phyloP scores from a whole-genome alignment of 352 stramenopile genomes.

The Globisporangium nodosum region DNA sequence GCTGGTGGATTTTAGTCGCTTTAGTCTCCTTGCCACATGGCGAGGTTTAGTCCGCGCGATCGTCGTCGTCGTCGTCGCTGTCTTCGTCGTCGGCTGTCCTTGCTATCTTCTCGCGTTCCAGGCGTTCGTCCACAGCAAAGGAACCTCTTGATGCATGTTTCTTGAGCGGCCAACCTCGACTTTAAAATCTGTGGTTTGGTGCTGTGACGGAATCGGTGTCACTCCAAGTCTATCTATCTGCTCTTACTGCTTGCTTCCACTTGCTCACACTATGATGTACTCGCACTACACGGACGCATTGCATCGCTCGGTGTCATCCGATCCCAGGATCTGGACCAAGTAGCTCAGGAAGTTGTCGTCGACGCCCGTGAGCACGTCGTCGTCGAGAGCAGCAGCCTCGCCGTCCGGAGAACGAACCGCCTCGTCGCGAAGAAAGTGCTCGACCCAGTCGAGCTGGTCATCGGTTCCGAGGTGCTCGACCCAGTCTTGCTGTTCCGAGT shows the following conservation, averaged over 20 bases:
- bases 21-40: too few species aligned
- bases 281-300: not conserved
- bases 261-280: not conserved
- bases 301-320: not conserved
- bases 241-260: not conserved
- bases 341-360: constrained; percentile 9
- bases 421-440: not conserved
- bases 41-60: too few species aligned
- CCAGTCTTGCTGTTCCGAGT: not conserved
- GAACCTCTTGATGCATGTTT: too few species aligned
- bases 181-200: too few species aligned
- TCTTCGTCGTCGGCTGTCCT: too few species aligned
- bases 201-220: too few species aligned
- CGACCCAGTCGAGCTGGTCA: not conserved
- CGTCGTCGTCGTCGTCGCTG: too few species aligned
- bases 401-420: not conserved
- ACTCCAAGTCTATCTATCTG: constrained; percentile 1
- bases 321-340: constrained; percentile 6
- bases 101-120: too few species aligned
- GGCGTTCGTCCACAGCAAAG: too few species aligned
- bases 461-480: not conserved
- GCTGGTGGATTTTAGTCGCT: too few species aligned
- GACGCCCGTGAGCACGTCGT: constrained; percentile 2
- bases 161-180: too few species aligned
- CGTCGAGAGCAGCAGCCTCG: not conserved